These are phyloP conservation scores for Xylariaceae sp. DNA, from an alignment of 2,329 filamentous ascomycete species.

Conservation along the genomic window DNA sequence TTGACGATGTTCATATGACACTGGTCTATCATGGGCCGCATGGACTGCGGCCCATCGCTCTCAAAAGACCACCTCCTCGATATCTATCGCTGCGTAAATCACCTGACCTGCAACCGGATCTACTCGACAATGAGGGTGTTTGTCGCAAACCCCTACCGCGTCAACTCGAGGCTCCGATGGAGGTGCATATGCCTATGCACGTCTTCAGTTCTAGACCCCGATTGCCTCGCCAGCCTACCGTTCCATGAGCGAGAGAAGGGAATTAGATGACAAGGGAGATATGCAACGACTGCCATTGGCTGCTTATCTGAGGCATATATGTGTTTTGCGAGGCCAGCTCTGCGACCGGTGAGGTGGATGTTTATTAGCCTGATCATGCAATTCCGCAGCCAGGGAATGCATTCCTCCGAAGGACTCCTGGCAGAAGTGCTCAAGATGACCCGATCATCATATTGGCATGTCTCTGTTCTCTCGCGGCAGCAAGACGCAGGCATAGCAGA, in stretches of 20 bases:
- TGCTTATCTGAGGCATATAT: constrained; percentile 1
- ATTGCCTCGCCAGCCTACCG: constrained; percentile 5
- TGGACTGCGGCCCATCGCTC: constrained; percentile 1
- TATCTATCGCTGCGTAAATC: constrained; percentile 1
- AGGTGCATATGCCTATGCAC: constrained; percentile 8
- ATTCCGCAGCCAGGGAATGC: not conserved
- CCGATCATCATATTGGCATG: not conserved
- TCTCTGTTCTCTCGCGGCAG: not conserved
- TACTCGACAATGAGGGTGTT: constrained; percentile 1
- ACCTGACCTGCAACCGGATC: constrained; percentile 3
- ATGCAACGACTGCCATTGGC: not conserved
- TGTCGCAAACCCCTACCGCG: constrained; percentile 7
- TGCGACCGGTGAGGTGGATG: not conserved
- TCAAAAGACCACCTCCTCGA: not conserved
- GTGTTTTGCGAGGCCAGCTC: not conserved
- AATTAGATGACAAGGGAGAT: not conserved
- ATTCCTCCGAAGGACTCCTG: not conserved
- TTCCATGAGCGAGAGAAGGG: not conserved
- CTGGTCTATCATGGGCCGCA: constrained; percentile 7
- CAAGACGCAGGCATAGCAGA: not conserved
- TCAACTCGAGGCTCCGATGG: constrained; percentile 6
- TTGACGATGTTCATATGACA: not conserved
- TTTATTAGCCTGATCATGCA: constrained; percentile 6
- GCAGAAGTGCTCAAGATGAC: not conserved
- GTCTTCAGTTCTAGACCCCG: constrained; percentile 5